These are phyloP conservation scores for Paraphaeosphaeria sporulosa DNA, from an alignment of 2,329 filamentous ascomycete genomes.

Conservation along the genomic window DNA sequence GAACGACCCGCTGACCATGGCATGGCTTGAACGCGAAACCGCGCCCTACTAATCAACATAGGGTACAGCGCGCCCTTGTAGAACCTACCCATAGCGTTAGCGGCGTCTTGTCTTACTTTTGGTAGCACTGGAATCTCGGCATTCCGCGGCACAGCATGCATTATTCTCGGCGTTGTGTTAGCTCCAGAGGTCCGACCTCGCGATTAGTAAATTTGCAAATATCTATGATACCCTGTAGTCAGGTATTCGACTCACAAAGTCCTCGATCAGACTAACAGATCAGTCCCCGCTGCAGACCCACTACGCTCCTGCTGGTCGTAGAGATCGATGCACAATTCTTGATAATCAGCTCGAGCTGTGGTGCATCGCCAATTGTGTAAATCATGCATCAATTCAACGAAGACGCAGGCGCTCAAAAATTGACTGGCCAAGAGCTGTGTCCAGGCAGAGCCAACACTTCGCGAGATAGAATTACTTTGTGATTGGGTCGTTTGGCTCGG, in stretches of 20 bases:
- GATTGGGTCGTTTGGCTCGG: conserved; percentile 1
- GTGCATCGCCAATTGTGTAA: neutral
- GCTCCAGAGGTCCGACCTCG: conserved; percentile 16
- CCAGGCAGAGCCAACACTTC: neutral
- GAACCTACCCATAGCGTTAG: conserved; percentile 7
- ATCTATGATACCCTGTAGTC: conserved; percentile 24
- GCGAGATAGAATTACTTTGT: neutral
- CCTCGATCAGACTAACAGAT: neutral
- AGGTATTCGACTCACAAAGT: conserved; percentile 12
- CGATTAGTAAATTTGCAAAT: conserved; percentile 12
- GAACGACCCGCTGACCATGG: conserved; percentile 72
- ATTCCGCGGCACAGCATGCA: conserved; percentile 23
- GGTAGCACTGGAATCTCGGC: conserved; percentile 23
- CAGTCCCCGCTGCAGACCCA: neutral
- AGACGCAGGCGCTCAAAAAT: neutral
- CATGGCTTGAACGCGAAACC: conserved; percentile 91
- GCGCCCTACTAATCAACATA: conserved; percentile 54
- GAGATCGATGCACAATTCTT: conserved; percentile 1
- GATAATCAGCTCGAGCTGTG: conserved; percentile 3
- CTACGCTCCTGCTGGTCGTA: conserved; percentile 2
- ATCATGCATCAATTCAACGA: neutral
- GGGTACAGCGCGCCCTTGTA: neutral
- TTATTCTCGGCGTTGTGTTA: conserved; percentile 21
- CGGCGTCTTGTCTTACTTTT: conserved; percentile 14
- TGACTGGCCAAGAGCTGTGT: neutral